phyloP scores from a whole-genome alignment of 345 rosid species.

The Hibiscus mutabilis region DNA sequence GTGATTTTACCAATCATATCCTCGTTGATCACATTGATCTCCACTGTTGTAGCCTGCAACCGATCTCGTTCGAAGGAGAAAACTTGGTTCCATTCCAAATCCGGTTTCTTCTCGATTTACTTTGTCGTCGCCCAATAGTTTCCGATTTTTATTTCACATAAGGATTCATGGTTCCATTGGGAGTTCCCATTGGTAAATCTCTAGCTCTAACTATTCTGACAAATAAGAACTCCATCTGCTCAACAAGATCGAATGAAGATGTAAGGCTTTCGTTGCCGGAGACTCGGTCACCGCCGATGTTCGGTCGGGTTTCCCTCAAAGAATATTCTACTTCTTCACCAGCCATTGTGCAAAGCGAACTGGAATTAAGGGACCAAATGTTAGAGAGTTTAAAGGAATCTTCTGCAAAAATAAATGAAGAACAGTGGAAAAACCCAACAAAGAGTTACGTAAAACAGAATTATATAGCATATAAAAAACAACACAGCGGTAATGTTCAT shows the following conservation, averaged over 20 bases:
- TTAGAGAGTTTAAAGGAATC: neutral
- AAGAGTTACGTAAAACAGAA: too few relatives aligned
- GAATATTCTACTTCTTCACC: neutral
- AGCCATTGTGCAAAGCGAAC: neutral
- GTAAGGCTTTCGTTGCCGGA: neutral
- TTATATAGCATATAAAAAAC: too few relatives aligned
- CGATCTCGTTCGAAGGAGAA: neutral
- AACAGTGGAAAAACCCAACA: too few relatives aligned
- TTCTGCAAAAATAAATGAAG: too few relatives aligned
- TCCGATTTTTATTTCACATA: neutral
- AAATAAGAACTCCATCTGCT: neutral
- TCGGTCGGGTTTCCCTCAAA: neutral
- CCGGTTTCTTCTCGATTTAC: neutral
- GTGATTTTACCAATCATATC: conserved; percentile 25
- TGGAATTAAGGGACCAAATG: neutral
- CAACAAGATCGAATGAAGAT: neutral
- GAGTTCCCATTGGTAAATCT: neutral
- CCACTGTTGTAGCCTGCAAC: neutral
- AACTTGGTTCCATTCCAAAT: neutral
- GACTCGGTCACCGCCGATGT: neutral
- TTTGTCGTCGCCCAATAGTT: neutral
- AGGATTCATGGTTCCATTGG: neutral
- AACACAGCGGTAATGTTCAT: too few relatives aligned
- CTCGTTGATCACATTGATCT: conserved; percentile 11
- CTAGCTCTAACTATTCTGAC: neutral